These are phyloP conservation scores for Dionaea muscipula DNA, from an alignment of 179 eudicot species.

Conservation along the genomic window DNA sequence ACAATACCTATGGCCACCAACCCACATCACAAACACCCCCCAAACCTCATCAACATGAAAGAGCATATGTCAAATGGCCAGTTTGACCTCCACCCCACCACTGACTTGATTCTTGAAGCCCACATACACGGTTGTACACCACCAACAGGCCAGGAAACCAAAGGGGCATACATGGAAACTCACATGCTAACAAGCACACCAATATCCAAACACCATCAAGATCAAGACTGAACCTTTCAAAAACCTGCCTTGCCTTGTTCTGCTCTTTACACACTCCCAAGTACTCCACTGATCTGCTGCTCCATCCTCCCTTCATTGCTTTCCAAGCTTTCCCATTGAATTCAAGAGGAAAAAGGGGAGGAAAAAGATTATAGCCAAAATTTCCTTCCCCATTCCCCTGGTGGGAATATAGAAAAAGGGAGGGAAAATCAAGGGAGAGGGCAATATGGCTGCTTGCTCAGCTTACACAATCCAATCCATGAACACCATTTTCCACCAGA, in stretches of 20 bases:
- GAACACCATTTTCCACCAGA: conserved; percentile 36
- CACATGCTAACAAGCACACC: background rate
- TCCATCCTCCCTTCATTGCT: background rate
- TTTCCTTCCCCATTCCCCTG: too few relatives aligned
- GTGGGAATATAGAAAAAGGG: too few relatives aligned
- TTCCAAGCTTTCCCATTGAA: conserved; percentile 7
- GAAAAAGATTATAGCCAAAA: too few relatives aligned
- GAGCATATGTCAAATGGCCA: conserved; percentile 3
- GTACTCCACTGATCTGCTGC: background rate
- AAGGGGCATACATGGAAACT: too few relatives aligned
- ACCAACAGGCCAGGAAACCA: too few relatives aligned
- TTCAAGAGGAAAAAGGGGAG: conserved; percentile 7
- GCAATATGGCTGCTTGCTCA: conserved; percentile 61
- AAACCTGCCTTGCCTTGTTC: too few relatives aligned
- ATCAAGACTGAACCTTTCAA: conserved; percentile 3
- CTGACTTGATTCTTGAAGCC: background rate
- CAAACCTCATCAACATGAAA: conserved; percentile 24
- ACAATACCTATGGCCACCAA: conserved; percentile 16
- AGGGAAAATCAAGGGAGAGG: conserved; percentile 1
- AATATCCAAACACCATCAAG: too few relatives aligned
- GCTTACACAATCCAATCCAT: conserved; percentile 50
- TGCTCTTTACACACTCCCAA: conserved; percentile 1
- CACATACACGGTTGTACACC: background rate
- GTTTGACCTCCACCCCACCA: conserved; percentile 11
- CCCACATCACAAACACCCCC: conserved; percentile 19